Base-by-base conservation (phyloP, 129 eudicot species). In the Glebionis coronaria region DNA sequence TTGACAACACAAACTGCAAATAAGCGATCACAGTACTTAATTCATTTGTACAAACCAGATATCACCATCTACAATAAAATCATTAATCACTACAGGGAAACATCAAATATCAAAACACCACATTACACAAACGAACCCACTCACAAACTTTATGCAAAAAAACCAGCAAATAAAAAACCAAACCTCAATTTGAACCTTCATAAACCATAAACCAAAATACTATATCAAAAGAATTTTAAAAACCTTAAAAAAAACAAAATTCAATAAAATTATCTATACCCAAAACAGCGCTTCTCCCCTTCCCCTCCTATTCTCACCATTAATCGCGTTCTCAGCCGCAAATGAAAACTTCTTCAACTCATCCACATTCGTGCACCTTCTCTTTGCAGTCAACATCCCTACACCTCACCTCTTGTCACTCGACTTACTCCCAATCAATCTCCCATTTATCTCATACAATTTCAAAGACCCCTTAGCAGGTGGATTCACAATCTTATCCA, bases 321-420 rank as follows among this genome's bases (percentile, higher is more conserved):
- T 78, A 63, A 92, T 92, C 3, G 88, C 96, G 15, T 23, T 88
- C 3, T 85, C 77, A 4, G 88, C 96, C 12, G 78, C 83, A 44
- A 63, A 55, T 5, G 88, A 73, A 64, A 85, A 75, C 14, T 87
- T 85, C 65, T 84, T 88, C 86, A 92, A 40, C 18, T 92, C 96
- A 16, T 82, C 90, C 68, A 88, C 31, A 60, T 73, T 84, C 10
- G 91, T 95, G 50, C 79, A 88, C 64, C 98, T 92, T 73, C 87
- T 88, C 63, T 96, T 83, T 3, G 78, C 82, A 72, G 68, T 72
- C 77, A 82, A 53, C 73, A 82, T 27, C 66, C 97, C 95, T 63
- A 96, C 95, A 8, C 85, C 83, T 60, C 81, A 49, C 56, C 80
- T 81, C 61, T 89, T 90, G 67, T 90, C 97, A 16, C 82, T 87